These are phyloP conservation scores for Globisporangium lucens DNA, from an alignment of 352 stramenopile genomes.

Conservation along the genomic window DNA sequence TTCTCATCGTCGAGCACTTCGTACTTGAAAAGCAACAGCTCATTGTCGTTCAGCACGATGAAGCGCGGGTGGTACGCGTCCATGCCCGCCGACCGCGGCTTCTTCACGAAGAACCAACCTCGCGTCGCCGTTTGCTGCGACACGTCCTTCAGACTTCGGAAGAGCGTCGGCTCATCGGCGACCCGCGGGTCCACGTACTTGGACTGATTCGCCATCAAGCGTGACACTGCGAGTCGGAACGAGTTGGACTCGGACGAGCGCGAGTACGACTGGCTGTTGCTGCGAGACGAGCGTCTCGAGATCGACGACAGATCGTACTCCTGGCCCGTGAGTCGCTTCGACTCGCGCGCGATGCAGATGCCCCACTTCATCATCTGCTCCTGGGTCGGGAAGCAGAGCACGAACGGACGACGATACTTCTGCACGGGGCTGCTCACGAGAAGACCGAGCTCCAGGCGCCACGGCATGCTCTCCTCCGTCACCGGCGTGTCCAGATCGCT, in stretches of 20 bases:
- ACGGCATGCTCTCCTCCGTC: conserved; percentile 63
- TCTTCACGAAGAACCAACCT: conserved; percentile 87
- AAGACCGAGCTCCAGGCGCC: conserved; percentile 70
- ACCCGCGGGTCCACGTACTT: conserved; percentile 75
- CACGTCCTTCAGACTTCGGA: conserved; percentile 77
- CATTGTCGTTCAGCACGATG: conserved; percentile 74
- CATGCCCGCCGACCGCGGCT: conserved; percentile 55
- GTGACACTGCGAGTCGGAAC: conserved; percentile 52
- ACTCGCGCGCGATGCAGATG: conserved; percentile 68
- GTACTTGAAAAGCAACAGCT: conserved; percentile 86
- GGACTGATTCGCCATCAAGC: conserved; percentile 70
- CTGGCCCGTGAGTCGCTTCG: conserved; percentile 73
- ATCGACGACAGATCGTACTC: conserved; percentile 82
- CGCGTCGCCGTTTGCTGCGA: conserved; percentile 56
- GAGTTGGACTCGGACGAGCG: conserved; percentile 59
- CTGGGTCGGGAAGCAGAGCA: conserved; percentile 72
- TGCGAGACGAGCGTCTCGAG: conserved; percentile 51
- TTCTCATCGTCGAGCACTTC: conserved; percentile 74
- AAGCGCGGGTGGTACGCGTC: conserved; percentile 83
- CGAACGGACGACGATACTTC: conserved; percentile 75
- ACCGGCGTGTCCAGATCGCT: conserved; percentile 15
- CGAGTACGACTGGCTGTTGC: conserved; percentile 59
- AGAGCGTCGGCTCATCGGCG: conserved; percentile 41
- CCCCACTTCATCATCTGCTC: conserved; percentile 89
- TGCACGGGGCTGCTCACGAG: conserved; percentile 48